Conservation (phyloP, 1,139 yeast genomes). For the Candida pseudoviswanathii region DNA sequence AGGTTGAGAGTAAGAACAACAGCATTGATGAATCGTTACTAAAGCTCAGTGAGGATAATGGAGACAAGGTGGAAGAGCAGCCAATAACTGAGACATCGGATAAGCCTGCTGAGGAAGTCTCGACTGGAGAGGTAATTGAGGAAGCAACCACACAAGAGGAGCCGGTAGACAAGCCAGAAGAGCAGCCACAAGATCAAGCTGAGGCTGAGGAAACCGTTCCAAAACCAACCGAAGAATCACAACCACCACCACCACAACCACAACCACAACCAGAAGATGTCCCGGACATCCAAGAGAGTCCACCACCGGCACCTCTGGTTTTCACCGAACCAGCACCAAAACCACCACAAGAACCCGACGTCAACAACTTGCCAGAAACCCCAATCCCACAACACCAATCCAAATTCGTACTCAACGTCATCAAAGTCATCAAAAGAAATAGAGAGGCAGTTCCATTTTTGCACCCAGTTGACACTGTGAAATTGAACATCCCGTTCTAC, state of each 20-base stretch:
- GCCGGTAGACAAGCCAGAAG: not conserved
- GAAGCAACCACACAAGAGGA: no score
- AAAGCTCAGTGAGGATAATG: not conserved
- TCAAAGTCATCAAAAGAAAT: slow-evolving; percentile 82
- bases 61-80: not conserved
- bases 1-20: not conserved
- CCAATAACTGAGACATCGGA: slow-evolving; percentile 1
- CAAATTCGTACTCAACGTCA: slow-evolving; percentile 65
- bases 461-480: slow-evolving; percentile 86
- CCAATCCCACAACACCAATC: slow-evolving; percentile 90
- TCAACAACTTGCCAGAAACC: slow-evolving; percentile 61
- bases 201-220: not conserved
- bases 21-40: not conserved
- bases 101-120: not conserved
- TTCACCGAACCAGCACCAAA: slow-evolving; percentile 65
- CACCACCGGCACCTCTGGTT: slow-evolving; percentile 7
- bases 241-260: not conserved
- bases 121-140: no score
- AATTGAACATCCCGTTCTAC: slow-evolving; percentile 88
- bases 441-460: slow-evolving; percentile 92
- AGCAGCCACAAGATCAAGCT: slow-evolving; percentile 1
- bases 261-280: not conserved
- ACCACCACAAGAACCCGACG: slow-evolving; percentile 72
- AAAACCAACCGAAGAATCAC: not conserved
- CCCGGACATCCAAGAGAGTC: slow-evolving; percentile 3